phyloP scores from a whole-genome alignment of 2,329 filamentous ascomycete species.

The Clonostachys chloroleuca region DNA sequence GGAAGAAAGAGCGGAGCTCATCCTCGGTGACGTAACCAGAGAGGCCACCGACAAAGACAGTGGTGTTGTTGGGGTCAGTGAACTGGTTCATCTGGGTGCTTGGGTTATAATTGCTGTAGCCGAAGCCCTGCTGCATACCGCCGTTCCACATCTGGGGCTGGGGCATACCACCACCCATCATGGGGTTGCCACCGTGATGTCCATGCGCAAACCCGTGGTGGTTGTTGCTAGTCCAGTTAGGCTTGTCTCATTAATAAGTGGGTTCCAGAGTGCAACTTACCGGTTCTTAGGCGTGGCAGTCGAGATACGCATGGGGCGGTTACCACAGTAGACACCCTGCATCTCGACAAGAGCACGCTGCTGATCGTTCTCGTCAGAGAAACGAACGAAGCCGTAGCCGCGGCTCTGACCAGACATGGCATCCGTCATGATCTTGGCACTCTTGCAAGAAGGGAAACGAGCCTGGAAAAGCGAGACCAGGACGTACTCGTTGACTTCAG shows the following conservation, averaged over 20 bases:
- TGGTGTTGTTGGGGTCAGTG: conserved; percentile 99
- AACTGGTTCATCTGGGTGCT: conserved; percentile 88
- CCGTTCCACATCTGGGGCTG: conserved; percentile 39
- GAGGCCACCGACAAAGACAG: conserved; percentile 94
- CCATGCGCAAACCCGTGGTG: conserved; percentile 31
- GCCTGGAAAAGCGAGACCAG: conserved; percentile 95
- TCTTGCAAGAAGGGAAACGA: conserved; percentile 96
- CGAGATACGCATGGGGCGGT: conserved; percentile 96
- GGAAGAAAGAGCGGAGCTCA: conserved; percentile 99
- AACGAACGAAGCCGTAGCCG: conserved; percentile 96
- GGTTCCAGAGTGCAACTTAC: conserved; percentile 22
- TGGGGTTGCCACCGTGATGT: conserved; percentile 35
- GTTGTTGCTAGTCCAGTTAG: conserved; percentile 19
- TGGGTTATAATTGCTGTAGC: conserved; percentile 38
- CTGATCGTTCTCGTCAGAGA: conserved; percentile 92
- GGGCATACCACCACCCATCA: conserved; percentile 39
- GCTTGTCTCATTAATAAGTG: too few relatives aligned
- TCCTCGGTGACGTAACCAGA: conserved; percentile 99
- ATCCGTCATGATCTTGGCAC: conserved; percentile 99
- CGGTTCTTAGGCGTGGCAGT: conserved; percentile 96
- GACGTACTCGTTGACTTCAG: conserved; percentile 98
- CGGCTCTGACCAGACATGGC: conserved; percentile 96
- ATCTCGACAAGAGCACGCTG: conserved; percentile 95
- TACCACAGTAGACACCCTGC: conserved; percentile 99
- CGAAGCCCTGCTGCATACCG: conserved; percentile 19